Evolutionary conservation across 2,329 filamentous ascomycete species (phyloP), one percentile per base, ranked within the genome.

Genomic region (Leptographium radiaticola): DNA sequence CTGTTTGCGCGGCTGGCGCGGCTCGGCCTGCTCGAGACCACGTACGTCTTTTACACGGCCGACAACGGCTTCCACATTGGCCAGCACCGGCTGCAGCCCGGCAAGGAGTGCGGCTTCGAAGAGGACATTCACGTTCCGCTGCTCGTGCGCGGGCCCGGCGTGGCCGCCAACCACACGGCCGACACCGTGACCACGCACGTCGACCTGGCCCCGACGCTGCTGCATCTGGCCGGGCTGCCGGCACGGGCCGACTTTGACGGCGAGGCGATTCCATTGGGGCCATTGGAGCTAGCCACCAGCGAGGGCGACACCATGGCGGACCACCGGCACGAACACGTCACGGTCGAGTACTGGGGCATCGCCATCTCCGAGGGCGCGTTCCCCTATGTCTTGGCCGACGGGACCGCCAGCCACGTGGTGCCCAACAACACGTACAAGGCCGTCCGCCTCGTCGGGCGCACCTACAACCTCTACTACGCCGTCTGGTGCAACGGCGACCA

Each of bases 401-500:
- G 6, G 44, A 57, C 61, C n/a, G 62, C 61, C 58, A 46, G 36
- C 18, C 45, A 57, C 8, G 25, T 60, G 7, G 52, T 61, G 4
- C 45, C 52, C 2, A 72, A 73, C 55, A 82, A 83, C 58, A 83
- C 79, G 0, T 84, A 83, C 69, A 83, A 84, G 64, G 74, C 71
- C 0, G 59, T 82, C 20, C 72, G 80, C n/a, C 65, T 84, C 7
- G 68, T 80, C 5, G 67, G 73, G 0, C 62, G 72, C 2, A 65
- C 67, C 6, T 86, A 85, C 61, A 79, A 75, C 60, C 63, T 86
- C 6, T 79, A 81, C 57, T 87, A 87, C 60, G 75, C 80, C 0
- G 79, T 85, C 0, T 87, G 83, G 82, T 87, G 84, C 61, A 83
- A 68, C 15, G 80, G 80, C 51, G 81, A 85, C 61, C 76, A 79